Percentiles rank a stretch among this genome's conserved stretches.
Conservation (phyloP, 108 stramenopile species). For the Cyclotella choctawhatcheeana region DNA sequence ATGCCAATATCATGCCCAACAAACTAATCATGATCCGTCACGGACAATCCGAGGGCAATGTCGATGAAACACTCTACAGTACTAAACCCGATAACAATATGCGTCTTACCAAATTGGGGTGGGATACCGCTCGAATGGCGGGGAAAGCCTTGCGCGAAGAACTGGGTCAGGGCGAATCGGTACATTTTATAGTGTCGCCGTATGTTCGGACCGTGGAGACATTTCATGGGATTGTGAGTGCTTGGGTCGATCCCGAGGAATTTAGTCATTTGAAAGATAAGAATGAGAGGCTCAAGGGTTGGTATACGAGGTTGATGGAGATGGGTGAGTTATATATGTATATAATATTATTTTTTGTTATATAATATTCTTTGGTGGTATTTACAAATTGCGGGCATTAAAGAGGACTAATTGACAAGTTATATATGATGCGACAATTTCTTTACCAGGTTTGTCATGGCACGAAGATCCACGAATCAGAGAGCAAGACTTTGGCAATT, state of each 20-base stretch:
- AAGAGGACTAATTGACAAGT: neutral
- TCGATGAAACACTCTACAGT: constrained; percentile 75
- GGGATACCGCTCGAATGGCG: constrained; percentile 81
- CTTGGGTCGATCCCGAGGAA: constrained; percentile 84
- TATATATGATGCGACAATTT: neutral
- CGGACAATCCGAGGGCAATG: constrained; percentile 85
- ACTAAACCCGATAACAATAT: constrained; percentile 89
- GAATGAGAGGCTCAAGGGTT: constrained; percentile 66
- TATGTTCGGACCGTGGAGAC: constrained; percentile 91
- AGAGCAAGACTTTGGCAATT: constrained; percentile 90
- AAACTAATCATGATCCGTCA: constrained; percentile 85
- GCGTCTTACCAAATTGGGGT: constrained; percentile 76
- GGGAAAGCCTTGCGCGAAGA: constrained; percentile 66
- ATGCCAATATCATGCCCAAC: constrained; percentile 80
- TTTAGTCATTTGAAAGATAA: constrained; percentile 59
- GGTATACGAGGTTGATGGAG: constrained; percentile 76
- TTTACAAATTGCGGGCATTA: too few relatives aligned
- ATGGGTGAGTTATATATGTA: constrained; percentile 35
- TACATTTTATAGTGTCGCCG: constrained; percentile 86
- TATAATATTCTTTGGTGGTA: too few relatives aligned
- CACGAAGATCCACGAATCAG: constrained; percentile 87
- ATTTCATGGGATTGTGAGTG: constrained; percentile 86
- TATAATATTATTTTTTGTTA: too few relatives aligned
- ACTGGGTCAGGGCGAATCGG: constrained; percentile 58
- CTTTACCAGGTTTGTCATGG: constrained; percentile 70